Evolutionary conservation across 805 yeast genomes (phyloP), one percentile per base, ranked within the genome.

Genomic region (Candida coleopterorum): DNA sequence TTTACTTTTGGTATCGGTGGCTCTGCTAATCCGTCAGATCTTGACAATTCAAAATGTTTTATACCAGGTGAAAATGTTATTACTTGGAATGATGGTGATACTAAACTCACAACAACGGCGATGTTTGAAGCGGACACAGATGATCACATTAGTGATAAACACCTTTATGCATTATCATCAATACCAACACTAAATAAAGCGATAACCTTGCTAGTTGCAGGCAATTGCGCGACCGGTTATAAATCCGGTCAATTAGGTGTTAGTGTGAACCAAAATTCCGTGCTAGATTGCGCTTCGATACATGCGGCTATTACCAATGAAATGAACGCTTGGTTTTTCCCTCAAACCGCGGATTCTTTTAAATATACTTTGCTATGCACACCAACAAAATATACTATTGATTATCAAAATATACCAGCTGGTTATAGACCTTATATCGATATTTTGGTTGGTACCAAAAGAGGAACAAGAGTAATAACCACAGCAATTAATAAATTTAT

Each of bases 1-100:
- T 28, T 56, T 22, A 25, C 54, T 4, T 58, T 57, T 39, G 47
- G 45, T 34, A 34, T 40, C 21, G 55, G 54, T 33, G 34, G 40
- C 11, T 45, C 49, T 3, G 40, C 40, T 16, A 31, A 24, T 16
- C 11, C 29, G 4, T 34, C 38, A 11, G 58, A 56, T 39, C 29
- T 52, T 29, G 18, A 44, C 17, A 44, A 41, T 25, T 47, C 62
- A 9, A 28, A 22, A 2, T 36, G 39, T 16, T 53, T 45, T 32
- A 28, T 22, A 6, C 34, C 37, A 6, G 62, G 61, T 9, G 2
- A 29, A 8, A 46, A 50, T 27, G 34, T 36, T n/a, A 40, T 51
- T 15, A 29, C 46, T 6, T 50, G 41, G 32, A 17, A 17, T 12
- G 52, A 46, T 37, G 55, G 55, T 14, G 18, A 22, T 17, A 40